These are phyloP conservation scores for Aspergillus quadrilineatus DNA, from an alignment of 2,329 filamentous ascomycete genomes.

Conservation along the genomic window DNA sequence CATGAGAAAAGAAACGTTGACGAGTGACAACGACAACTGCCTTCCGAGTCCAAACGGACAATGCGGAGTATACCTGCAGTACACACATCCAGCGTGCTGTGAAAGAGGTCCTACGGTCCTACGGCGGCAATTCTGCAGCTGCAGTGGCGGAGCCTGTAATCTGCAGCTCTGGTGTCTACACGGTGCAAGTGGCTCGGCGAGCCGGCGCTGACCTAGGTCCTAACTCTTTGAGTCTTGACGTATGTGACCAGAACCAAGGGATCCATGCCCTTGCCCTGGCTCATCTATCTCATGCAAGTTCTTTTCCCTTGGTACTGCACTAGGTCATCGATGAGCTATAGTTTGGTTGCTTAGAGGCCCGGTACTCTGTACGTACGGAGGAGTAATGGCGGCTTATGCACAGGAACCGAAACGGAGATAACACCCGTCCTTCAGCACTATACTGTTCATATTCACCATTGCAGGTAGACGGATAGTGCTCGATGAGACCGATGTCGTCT, in stretches of 20 bases:
- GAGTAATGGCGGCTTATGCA: neutral
- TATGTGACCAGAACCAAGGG: slow-evolving; percentile 12
- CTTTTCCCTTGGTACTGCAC: slow-evolving; percentile 24
- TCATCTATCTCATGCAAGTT: slow-evolving; percentile 16
- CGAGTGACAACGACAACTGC: neutral
- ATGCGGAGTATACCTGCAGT: neutral
- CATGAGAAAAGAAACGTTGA: neutral
- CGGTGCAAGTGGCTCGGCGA: neutral
- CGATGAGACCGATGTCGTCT: neutral
- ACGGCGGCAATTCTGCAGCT: neutral
- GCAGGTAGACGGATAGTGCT: neutral
- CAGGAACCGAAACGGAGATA: neutral
- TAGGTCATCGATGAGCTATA: slow-evolving; percentile 7
- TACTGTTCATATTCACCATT: neutral
- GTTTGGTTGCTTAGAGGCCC: neutral
- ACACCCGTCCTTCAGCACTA: neutral
- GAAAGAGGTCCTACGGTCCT: neutral
- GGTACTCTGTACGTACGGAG: neutral
- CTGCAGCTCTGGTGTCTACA: neutral
- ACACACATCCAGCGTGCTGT: neutral
- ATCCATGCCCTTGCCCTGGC: slow-evolving; percentile 2
- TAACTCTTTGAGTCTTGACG: slow-evolving; percentile 5
- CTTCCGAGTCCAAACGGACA: neutral
- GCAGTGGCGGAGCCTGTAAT: neutral
- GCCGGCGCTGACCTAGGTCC: neutral